phyloP scores from a whole-genome alignment of 345 rosid species.

The Pseudoturritis turrita region DNA sequence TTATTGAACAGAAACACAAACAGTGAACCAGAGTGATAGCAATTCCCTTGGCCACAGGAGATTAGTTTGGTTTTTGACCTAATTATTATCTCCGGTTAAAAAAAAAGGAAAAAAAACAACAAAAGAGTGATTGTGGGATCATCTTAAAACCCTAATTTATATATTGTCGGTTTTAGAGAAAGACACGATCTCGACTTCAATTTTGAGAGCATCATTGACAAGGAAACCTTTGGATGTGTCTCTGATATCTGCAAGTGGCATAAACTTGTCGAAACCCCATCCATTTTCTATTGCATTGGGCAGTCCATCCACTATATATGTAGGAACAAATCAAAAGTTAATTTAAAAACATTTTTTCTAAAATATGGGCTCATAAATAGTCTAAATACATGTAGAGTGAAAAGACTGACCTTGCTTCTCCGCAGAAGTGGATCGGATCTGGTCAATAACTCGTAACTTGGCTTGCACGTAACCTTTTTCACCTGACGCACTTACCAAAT shows the following conservation, averaged over 20 bases:
- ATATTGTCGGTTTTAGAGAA: slow-evolving; percentile 13
- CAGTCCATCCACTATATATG: neutral
- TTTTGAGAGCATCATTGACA: neutral
- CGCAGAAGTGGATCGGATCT: neutral
- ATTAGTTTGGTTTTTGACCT: slow-evolving; percentile 33
- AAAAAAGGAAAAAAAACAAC: neutral
- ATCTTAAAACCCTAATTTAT: neutral
- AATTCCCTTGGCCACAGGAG: neutral
- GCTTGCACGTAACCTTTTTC: slow-evolving; percentile 7
- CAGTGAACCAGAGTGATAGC: neutral
- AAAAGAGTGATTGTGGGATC: neutral
- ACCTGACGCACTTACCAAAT: neutral
- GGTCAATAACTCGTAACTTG: slow-evolving; percentile 12
- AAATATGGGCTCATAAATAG: no score
- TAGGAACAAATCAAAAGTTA: neutral
- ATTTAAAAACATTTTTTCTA: neutral
- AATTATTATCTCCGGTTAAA: no score
- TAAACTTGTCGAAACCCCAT: slow-evolving; percentile 15
- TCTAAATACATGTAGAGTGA: neutral
- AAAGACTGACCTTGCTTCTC: slow-evolving; percentile 10
- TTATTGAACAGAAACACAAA: neutral
- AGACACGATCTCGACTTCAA: neutral
- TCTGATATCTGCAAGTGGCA: slow-evolving; percentile 4
- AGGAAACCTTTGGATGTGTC: slow-evolving; percentile 12
- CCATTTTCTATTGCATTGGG: slow-evolving; percentile 11